A percentile compares a stretch with the other conserved stretches of the same genome.
Conservation (phyloP, 345 rosid genomes). For the Erysimum cheiranthoides region DNA sequence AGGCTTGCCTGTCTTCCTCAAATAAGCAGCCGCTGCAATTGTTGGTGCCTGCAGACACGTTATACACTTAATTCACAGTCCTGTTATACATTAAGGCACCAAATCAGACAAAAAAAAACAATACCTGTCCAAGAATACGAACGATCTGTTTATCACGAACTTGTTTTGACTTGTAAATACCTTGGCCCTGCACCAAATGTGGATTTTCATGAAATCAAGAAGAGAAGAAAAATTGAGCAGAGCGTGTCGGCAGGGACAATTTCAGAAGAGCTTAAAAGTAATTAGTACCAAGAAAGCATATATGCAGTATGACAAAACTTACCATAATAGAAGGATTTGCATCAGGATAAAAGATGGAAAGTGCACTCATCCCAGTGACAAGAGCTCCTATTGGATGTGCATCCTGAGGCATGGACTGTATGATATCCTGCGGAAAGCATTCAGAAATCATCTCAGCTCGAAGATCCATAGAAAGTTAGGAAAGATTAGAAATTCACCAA, state of each 20-base stretch:
- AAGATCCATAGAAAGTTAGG: neutral
- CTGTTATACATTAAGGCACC: neutral
- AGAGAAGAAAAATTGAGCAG: neutral
- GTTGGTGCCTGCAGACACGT: conserved; percentile 62
- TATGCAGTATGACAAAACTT: conserved; percentile 40
- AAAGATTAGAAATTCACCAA: conserved; percentile 52
- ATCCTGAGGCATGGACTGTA: conserved; percentile 90
- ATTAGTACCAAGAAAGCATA: neutral
- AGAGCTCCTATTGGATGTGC: conserved; percentile 89
- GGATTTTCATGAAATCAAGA: neutral
- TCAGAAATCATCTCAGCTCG: neutral
- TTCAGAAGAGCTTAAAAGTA: neutral
- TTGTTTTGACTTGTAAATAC: conserved; percentile 77
- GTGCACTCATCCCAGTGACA: conserved; percentile 86
- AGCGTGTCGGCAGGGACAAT: neutral
- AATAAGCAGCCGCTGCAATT: conserved; percentile 84
- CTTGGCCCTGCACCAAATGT: conserved; percentile 31
- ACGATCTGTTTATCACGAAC: conserved; percentile 89
- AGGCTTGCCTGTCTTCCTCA: conserved; percentile 82
- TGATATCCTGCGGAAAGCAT: conserved; percentile 69
- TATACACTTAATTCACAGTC: neutral
- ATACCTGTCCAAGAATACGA: conserved; percentile 88
- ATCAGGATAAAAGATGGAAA: conserved; percentile 89
- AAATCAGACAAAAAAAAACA: conserved; percentile 17
- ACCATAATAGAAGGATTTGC: conserved; percentile 92